A percentile compares a stretch with the other conserved stretches of the same genome.
Conservation (phyloP, 371 early-diverging fungal species). For the Mortierella sp. region DNA sequence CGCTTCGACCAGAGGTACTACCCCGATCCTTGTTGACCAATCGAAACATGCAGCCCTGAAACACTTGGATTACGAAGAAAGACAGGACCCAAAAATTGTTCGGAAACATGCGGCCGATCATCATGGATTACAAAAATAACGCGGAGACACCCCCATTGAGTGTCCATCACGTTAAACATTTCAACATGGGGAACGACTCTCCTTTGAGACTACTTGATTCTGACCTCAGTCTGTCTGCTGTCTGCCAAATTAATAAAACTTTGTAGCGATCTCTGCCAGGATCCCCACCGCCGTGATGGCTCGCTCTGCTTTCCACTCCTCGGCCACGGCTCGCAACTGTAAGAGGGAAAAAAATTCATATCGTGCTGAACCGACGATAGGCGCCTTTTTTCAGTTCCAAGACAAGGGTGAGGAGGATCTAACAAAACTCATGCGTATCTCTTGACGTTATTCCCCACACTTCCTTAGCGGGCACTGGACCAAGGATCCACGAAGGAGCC, state of each 20-base stretch:
- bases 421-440: background rate
- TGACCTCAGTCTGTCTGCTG: background rate
- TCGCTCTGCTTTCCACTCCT: slow-evolving; percentile 50
- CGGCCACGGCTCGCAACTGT: slow-evolving; percentile 39
- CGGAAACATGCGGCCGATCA: slow-evolving; percentile 33
- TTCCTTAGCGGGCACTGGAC: slow-evolving; percentile 33
- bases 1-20: slow-evolving; percentile 54
- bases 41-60: too few species aligned
- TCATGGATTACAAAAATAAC: background rate
- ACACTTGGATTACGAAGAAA: too few species aligned
- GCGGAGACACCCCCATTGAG: background rate
- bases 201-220: background rate
- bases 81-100: background rate
- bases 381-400: too few species aligned
- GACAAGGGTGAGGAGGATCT: too few species aligned
- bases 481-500: slow-evolving; percentile 52
- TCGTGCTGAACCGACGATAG: too few species aligned
- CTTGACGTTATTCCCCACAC: too few species aligned
- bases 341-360: too few species aligned
- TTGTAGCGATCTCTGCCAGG: slow-evolving; percentile 43
- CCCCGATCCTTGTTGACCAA: too few species aligned
- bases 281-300: slow-evolving; percentile 46
- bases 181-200: background rate
- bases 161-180: background rate
- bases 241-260: background rate